Evolutionary conservation across 1,284 basidiomycete genomes (phyloP).

Genomic region (Vanrija sp.): DNA sequence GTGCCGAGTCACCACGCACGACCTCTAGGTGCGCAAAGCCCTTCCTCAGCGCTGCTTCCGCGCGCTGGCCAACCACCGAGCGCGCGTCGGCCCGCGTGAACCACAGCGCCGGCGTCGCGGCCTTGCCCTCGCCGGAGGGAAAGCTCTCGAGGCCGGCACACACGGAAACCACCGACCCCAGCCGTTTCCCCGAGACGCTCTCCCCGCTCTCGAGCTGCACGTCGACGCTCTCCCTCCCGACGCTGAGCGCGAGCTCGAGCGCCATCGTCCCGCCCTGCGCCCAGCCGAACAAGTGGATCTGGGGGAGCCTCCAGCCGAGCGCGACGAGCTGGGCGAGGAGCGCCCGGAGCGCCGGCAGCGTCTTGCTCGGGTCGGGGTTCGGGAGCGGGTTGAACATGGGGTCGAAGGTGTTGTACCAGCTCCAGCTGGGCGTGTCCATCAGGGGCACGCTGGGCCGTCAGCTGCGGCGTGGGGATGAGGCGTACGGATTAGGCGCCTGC

Average conservation of each 20-base stretch:
- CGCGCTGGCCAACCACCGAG: constrained; percentile 45
- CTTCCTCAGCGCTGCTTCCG: constrained; percentile 56
- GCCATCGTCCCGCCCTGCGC: constrained; percentile 81
- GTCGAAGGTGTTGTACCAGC: constrained; percentile 86
- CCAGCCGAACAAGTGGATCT: constrained; percentile 84
- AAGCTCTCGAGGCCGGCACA: constrained; percentile 71
- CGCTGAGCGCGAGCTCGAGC: constrained; percentile 59
- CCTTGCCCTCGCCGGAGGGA: constrained; percentile 60
- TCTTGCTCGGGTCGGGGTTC: constrained; percentile 65
- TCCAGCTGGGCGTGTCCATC: constrained; percentile 67
- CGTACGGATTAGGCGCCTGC: constrained; percentile 71
- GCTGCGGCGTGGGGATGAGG: constrained; percentile 6
- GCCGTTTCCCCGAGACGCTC: constrained; percentile 12
- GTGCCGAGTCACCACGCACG: constrained; percentile 40
- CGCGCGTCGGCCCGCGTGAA: constrained; percentile 55
- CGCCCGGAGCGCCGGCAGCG: constrained; percentile 52
- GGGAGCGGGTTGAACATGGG: constrained; percentile 67
- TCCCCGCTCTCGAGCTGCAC: background rate
- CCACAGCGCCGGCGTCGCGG: constrained; percentile 58
- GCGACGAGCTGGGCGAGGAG: constrained; percentile 59
- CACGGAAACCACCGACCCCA: constrained; percentile 67
- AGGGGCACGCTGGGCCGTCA: constrained; percentile 63
- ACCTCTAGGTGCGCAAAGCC: constrained; percentile 58
- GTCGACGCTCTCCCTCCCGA: constrained; percentile 11
- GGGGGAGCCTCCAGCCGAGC: constrained; percentile 58